phyloP scores from a whole-genome alignment of 108 stramenopile species.

The Aurantiochytrium sp. region DNA sequence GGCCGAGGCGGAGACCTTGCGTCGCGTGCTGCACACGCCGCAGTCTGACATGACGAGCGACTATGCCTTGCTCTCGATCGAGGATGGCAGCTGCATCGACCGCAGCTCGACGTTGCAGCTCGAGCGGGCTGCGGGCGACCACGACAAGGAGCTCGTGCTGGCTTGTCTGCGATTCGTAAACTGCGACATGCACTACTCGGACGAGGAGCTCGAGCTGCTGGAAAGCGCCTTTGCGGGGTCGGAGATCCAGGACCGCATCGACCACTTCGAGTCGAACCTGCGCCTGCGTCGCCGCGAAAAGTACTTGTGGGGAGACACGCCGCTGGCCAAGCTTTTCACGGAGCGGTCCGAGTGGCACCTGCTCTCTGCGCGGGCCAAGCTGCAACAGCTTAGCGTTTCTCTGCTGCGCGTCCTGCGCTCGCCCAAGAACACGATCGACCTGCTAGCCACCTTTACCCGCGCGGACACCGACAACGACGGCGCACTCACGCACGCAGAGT shows the following conservation, averaged over 20 bases:
- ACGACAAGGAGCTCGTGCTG: neutral
- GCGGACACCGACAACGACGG: neutral
- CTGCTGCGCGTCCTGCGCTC: slow-evolving; percentile 20
- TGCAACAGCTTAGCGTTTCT: neutral
- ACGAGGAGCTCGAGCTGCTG: neutral
- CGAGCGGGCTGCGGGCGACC: neutral
- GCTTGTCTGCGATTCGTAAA: neutral
- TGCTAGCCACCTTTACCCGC: neutral
- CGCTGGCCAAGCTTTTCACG: slow-evolving; percentile 2
- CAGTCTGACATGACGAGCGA: neutral
- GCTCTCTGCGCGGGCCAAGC: neutral
- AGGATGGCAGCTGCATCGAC: neutral
- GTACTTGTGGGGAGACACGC: slow-evolving; percentile 21
- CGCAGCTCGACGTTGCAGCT: neutral
- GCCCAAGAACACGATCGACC: neutral
- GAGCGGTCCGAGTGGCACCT: slow-evolving; percentile 16
- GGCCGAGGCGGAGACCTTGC: slow-evolving; percentile 33
- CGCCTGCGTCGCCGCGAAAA: slow-evolving; percentile 18
- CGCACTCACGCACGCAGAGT: neutral
- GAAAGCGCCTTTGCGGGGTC: neutral
- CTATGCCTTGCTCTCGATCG: neutral
- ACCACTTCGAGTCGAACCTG: neutral
- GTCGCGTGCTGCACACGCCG: slow-evolving; percentile 25
- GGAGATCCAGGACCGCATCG: neutral
- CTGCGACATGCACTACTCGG: slow-evolving; percentile 8